These are phyloP conservation scores for Effrenium voratum DNA, from an alignment of 73 alveolate genomes.

Conservation along the genomic window DNA sequence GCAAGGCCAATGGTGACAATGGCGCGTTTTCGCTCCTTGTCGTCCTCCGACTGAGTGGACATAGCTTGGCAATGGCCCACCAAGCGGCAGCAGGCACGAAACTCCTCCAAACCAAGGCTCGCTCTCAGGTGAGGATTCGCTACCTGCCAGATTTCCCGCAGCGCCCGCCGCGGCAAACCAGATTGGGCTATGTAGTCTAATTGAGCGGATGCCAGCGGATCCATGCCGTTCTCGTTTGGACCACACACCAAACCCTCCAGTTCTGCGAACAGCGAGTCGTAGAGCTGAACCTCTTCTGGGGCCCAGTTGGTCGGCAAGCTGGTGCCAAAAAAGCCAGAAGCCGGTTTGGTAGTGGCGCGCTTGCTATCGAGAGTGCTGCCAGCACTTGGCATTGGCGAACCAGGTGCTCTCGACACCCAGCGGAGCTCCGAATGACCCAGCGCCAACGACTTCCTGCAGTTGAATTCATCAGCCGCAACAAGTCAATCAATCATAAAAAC, in stretches of 20 bases:
- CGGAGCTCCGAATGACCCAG: conserved; percentile 68
- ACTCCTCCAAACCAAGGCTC: conserved; percentile 63
- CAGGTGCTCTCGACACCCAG: conserved; percentile 66
- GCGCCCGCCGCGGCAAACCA: conserved; percentile 71
- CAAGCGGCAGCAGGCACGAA: conserved; percentile 87
- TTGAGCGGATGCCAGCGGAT: conserved; percentile 43
- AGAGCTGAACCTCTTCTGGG: conserved; percentile 29
- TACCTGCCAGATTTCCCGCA: conserved; percentile 92
- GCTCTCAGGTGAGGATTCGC: conserved; percentile 65
- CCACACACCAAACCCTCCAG: neutral
- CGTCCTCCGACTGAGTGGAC: neutral
- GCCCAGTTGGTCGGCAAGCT: conserved; percentile 87
- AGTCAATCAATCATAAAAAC: neutral
- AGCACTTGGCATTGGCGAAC: neutral
- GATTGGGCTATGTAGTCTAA: conserved; percentile 58
- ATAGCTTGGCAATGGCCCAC: conserved; percentile 72
- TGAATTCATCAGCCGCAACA: no score
- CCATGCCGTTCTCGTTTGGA: neutral
- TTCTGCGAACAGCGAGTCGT: conserved; percentile 37
- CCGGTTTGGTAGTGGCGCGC: conserved; percentile 41
- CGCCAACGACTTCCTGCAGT: conserved; percentile 59
- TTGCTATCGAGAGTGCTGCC: neutral
- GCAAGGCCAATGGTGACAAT: neutral
- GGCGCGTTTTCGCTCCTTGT: neutral
- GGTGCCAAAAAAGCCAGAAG: conserved; percentile 84